Evolutionary conservation across 192 early-diverging fungal species (phyloP).

Genomic region (Backusella tarrabulga): DNA sequence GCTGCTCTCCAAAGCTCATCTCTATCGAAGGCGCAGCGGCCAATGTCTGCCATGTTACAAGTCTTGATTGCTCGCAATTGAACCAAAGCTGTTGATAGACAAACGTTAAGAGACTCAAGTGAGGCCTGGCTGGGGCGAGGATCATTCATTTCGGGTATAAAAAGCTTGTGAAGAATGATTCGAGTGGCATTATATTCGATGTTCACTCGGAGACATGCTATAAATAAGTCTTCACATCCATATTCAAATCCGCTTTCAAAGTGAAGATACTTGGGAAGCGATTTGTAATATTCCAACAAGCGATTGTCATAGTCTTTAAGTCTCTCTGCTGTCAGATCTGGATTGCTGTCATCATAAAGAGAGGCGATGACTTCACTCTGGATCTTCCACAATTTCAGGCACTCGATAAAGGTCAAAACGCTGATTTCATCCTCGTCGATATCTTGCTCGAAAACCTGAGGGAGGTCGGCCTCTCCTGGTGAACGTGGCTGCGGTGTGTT

Average conservation of each 20-base stretch:
- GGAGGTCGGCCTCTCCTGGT: conserved; percentile 22
- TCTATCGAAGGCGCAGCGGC: conserved; percentile 35
- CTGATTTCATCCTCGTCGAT: conserved; percentile 34
- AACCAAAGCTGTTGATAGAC: conserved; percentile 21
- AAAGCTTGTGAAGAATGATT: conserved; percentile 36
- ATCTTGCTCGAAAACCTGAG: conserved; percentile 34
- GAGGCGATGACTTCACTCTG: conserved; percentile 25
- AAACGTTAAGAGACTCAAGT: conserved; percentile 32
- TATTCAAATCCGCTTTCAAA: conserved; percentile 41
- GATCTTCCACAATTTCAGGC: conserved; percentile 25
- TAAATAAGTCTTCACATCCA: conserved; percentile 33
- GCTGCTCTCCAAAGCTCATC: conserved; percentile 38
- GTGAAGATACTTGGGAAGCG: conserved; percentile 25
- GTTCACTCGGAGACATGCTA: conserved; percentile 30
- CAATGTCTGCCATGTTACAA: conserved; percentile 1
- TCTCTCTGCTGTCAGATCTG: conserved; percentile 17
- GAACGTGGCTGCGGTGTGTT: conserved; percentile 10
- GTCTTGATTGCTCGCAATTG: conserved; percentile 25
- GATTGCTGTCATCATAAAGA: conserved; percentile 24
- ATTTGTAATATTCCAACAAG: conserved; percentile 10
- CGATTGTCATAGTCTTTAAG: conserved; percentile 22
- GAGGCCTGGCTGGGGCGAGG: conserved; percentile 15
- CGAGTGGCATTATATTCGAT: conserved; percentile 38
- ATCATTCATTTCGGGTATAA: conserved; percentile 33
- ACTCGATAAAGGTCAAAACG: conserved; percentile 16